Evolutionary conservation across 2,329 filamentous ascomycete species (phyloP).

Genomic region (Pleurostoma richardsiae): DNA sequence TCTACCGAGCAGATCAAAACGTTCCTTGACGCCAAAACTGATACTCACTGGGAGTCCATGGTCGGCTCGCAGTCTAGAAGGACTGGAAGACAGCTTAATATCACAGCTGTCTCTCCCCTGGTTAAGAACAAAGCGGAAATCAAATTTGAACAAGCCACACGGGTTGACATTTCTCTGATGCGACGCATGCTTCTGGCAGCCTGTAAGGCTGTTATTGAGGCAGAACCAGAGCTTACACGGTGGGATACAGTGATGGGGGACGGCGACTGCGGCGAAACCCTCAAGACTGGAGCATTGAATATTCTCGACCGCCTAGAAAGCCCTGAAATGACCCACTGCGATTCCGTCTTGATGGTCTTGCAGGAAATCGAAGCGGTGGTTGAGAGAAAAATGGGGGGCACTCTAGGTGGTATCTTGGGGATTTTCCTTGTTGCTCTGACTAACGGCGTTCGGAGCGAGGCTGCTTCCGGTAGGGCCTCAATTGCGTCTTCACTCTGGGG

Average conservation of each 20-base stretch:
- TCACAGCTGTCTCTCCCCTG: constrained; percentile 36
- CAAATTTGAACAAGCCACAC: constrained; percentile 34
- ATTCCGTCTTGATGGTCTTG: constrained; percentile 42
- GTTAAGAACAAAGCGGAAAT: constrained; percentile 26
- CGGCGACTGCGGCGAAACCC: constrained; percentile 61
- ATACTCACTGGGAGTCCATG: constrained; percentile 50
- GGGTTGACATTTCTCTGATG: constrained; percentile 45
- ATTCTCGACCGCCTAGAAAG: constrained; percentile 41
- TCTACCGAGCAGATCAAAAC: constrained; percentile 49
- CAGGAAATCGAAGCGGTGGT: constrained; percentile 47
- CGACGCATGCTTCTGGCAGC: constrained; percentile 50
- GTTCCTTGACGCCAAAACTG: constrained; percentile 61
- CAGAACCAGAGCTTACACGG: constrained; percentile 57
- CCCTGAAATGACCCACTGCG: constrained; percentile 27
- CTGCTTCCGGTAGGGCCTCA: constrained; percentile 11
- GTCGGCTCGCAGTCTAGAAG: constrained; percentile 36
- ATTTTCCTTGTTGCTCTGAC: constrained; percentile 48
- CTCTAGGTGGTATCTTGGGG: constrained; percentile 46
- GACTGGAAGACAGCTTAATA: constrained; percentile 30
- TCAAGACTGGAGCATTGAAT: constrained; percentile 45
- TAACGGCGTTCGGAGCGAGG: constrained; percentile 26
- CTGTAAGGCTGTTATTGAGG: constrained; percentile 46
- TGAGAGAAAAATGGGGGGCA: constrained; percentile 51
- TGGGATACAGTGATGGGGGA: constrained; percentile 38
- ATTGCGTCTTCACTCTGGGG: constrained; percentile 36